These are phyloP conservation scores for Hansenula sp. DNA, from an alignment of 1,139 yeast genomes.

Conservation along the genomic window DNA sequence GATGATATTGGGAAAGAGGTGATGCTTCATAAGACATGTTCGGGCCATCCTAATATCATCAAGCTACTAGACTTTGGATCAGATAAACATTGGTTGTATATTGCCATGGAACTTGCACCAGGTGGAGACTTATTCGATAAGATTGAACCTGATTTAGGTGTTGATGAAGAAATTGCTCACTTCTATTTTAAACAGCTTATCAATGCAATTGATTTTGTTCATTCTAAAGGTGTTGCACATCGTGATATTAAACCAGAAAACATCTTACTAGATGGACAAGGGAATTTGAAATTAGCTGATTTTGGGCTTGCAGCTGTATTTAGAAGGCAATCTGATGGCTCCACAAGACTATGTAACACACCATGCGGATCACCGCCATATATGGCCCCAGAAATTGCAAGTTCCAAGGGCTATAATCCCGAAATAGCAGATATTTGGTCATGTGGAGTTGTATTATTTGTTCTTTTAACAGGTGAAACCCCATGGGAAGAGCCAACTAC, in stretches of 20 bases:
- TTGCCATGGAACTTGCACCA: slow-evolving; percentile 60
- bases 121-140: slow-evolving; percentile 74
- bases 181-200: slow-evolving; percentile 62
- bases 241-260: slow-evolving; percentile 90
- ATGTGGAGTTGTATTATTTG: slow-evolving; percentile 57
- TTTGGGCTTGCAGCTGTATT: slow-evolving; percentile 65
- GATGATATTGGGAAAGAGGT: slow-evolving; percentile 50
- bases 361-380: slow-evolving; percentile 70
- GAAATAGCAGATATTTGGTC: slow-evolving; percentile 61
- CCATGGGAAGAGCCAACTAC: slow-evolving; percentile 63
- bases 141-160: slow-evolving; percentile 71
- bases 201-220: slow-evolving; percentile 55
- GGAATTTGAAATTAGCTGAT: slow-evolving; percentile 63
- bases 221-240: slow-evolving; percentile 75
- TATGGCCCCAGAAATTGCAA: slow-evolving; percentile 65
- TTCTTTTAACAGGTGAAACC: slow-evolving; percentile 54
- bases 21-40: slow-evolving; percentile 49
- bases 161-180: slow-evolving; percentile 61
- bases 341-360: slow-evolving; percentile 48
- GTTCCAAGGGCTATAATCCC: slow-evolving; percentile 44
- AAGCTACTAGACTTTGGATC: slow-evolving; percentile 48
- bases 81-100: slow-evolving; percentile 51
- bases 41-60: slow-evolving; percentile 55
- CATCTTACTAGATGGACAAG: slow-evolving; percentile 65
- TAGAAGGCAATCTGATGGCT: slow-evolving; percentile 48